Percentiles rank a stretch among this genome's conserved stretches.
These are phyloP conservation scores for Lithospermum erythrorhizon DNA, from an alignment of 257 asterid genomes.

Conservation along the genomic window DNA sequence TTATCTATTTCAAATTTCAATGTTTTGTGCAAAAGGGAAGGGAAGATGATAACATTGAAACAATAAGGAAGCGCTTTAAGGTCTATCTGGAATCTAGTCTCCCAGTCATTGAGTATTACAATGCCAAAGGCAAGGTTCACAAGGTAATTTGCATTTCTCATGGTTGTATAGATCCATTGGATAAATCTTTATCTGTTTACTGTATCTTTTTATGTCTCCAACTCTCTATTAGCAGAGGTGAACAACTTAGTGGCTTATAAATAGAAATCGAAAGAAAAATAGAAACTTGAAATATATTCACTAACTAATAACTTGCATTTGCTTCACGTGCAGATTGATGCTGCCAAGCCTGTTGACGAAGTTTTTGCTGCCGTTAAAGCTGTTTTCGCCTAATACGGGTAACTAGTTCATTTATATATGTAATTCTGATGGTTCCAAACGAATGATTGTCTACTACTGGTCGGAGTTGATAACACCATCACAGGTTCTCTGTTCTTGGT, in stretches of 20 bases:
- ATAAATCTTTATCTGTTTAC: too few species aligned
- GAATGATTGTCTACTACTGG: not conserved
- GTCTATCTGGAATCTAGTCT: constrained; percentile 42
- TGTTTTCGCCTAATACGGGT: constrained; percentile 34
- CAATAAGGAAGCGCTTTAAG: constrained; percentile 40
- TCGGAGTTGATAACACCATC: not conserved
- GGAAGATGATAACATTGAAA: constrained; percentile 43
- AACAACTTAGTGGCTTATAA: too few species aligned
- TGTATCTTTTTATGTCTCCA: too few species aligned
- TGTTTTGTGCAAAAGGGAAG: constrained; percentile 25
- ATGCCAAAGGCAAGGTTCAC: constrained; percentile 60
- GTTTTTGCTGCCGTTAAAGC: constrained; percentile 74
- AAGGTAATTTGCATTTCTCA: constrained; percentile 35
- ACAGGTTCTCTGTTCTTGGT: too few species aligned
- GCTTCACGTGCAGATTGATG: constrained; percentile 46
- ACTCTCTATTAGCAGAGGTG: too few species aligned
- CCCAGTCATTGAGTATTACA: constrained; percentile 44
- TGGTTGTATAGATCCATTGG: not conserved
- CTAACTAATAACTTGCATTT: constrained; percentile 8
- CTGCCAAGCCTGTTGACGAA: constrained; percentile 52
- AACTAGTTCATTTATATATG: constrained; percentile 29
- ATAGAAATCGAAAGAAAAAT: too few species aligned
- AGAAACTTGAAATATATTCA: not conserved
- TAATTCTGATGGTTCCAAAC: not conserved
- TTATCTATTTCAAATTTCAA: not conserved